Evolutionary conservation across 1,139 yeast species (phyloP), one percentile per base, ranked within the genome.

Genomic region (Scheffersomyces insectosa): DNA sequence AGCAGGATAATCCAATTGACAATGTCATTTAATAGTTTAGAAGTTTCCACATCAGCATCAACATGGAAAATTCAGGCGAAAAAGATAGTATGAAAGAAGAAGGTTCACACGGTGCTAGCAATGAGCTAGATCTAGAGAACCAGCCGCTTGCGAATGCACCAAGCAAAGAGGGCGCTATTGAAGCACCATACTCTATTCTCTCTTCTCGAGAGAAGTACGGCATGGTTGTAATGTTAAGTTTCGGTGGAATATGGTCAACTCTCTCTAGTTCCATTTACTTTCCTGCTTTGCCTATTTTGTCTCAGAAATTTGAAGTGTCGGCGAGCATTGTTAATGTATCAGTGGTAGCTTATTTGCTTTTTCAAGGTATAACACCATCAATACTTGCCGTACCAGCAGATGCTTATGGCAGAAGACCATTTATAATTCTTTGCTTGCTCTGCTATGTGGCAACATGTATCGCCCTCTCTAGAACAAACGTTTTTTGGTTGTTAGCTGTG

Each of bases 211-310:
- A 65, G 39, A 53, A 60, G 36, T 52, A 53, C 28, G 25, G 48
- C 12, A 50, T 65, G 37, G 61, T 57, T 10, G 35, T 51, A 1
- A 47, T 64, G 13, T 43, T 64, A 12, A 54, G 66, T 32, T 36
- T 52, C 15, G 42, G 54, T 20, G 83, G 84, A 0, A 57, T 82
- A 29, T 80, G 83, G 66, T 84, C 93, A 0, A 70, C 88, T 0
- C 63, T 84, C n/a, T 79, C 88, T 2, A 75, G 81, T 45, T 83
- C 93, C 0, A 84, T 87, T 16, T 87, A 84, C 56, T 83, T 83
- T 59, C 95, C 95, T 0, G 89, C 88, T 0, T 62, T 88, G 20
- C 77, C 83, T 0, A 71, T 70, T 8, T 63, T 88, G 5, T 75
- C 79, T 27, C 49, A 59, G 0, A 63, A 77, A 27, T 85, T 88